These are phyloP conservation scores for Verbascum thapsus DNA, from an alignment of 257 asterid species.

Conservation along the genomic window DNA sequence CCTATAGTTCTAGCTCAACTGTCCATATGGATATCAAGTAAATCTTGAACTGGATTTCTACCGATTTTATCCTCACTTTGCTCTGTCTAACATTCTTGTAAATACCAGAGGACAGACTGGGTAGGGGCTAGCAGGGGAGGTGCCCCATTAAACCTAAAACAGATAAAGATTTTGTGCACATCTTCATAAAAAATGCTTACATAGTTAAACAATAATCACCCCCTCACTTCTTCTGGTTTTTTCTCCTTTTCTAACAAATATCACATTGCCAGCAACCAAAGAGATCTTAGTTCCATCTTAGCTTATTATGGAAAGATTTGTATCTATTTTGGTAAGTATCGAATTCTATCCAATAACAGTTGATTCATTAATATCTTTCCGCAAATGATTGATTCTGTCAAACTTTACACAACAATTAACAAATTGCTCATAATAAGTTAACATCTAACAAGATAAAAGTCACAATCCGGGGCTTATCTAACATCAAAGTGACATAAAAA, in stretches of 20 bases:
- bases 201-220: neutral
- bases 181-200: no score
- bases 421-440: neutral
- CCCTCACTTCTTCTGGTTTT: neutral
- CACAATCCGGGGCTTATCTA: neutral
- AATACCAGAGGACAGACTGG: neutral
- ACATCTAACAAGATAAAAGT: constrained; percentile 5
- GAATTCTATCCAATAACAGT: constrained; percentile 14
- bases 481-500: neutral
- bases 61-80: neutral
- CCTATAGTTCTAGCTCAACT: neutral
- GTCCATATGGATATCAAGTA: neutral
- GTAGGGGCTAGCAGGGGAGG: no score
- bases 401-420: neutral
- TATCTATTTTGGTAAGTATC: neutral
- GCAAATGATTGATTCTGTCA: neutral
- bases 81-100: neutral
- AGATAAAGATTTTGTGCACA: neutral
- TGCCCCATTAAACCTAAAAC: neutral
- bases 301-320: neutral
- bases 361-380: neutral
- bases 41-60: neutral
- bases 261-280: neutral
- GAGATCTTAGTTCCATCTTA: neutral
- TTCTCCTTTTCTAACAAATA: neutral